Conservation (phyloP, 495 filamentous ascomycete genomes). For the Copromyces sp. region DNA sequence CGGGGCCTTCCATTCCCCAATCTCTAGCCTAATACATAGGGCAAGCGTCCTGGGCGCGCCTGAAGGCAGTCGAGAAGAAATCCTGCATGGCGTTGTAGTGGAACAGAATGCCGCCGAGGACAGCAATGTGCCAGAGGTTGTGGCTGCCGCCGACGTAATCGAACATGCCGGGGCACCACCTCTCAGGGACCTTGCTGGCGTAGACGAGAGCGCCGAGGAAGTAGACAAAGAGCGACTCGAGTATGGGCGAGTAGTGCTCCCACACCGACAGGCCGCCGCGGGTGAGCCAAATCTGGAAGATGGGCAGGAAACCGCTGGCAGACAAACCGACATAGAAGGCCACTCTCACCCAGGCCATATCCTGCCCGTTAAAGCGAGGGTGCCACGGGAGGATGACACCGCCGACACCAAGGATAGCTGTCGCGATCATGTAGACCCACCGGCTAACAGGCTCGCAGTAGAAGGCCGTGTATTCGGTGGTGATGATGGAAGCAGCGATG, state of each 20-base stretch:
- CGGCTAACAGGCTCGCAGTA: conserved; percentile 89
- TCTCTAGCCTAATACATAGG: conserved; percentile 27
- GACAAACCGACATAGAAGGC: conserved; percentile 83
- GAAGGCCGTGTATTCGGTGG: conserved; percentile 96
- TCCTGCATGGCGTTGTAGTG: conserved; percentile 95
- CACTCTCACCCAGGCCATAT: conserved; percentile 88
- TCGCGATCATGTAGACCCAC: conserved; percentile 77
- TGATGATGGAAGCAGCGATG: conserved; percentile 95
- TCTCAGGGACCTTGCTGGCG: conserved; percentile 87
- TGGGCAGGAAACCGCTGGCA: conserved; percentile 82
- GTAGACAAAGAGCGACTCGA: conserved; percentile 80
- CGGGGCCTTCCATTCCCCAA: too few relatives aligned
- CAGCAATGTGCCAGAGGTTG: conserved; percentile 96
- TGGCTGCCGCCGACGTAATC: conserved; percentile 92
- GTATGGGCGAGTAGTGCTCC: conserved; percentile 83
- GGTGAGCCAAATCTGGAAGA: conserved; percentile 68
- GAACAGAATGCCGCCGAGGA: conserved; percentile 91
- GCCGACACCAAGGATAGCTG: conserved; percentile 69
- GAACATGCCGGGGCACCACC: conserved; percentile 84
- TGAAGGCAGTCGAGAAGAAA: conserved; percentile 82
- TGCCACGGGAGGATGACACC: conserved; percentile 95
- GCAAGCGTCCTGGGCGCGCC: conserved; percentile 48
- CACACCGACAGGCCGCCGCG: conserved; percentile 65
- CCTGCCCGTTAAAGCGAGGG: conserved; percentile 82
- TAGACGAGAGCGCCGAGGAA: conserved; percentile 76